phyloP scores from a whole-genome alignment of 2,329 filamentous ascomycete genomes.

The Canariomyces notabilis region DNA sequence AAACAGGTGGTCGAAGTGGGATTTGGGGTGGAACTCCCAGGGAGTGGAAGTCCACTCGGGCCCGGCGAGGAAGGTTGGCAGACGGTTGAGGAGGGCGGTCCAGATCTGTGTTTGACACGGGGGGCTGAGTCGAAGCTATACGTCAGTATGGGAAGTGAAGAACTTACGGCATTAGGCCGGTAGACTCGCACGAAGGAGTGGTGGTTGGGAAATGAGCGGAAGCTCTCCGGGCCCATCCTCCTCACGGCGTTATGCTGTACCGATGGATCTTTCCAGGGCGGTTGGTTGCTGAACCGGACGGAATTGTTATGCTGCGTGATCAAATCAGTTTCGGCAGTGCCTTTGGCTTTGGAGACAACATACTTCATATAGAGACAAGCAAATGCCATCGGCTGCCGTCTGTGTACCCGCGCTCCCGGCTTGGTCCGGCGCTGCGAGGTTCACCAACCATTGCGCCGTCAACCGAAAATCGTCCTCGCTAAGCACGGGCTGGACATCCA shows the following conservation, averaged over 20 bases:
- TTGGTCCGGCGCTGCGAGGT: conserved; percentile 33
- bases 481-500: conserved; percentile 35
- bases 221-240: conserved; percentile 41
- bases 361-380: conserved; percentile 52
- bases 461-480: conserved; percentile 37
- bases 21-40: conserved; percentile 49
- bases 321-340: conserved; percentile 6
- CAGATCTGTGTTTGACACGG: conserved; percentile 37
- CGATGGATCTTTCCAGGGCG: conserved; percentile 35
- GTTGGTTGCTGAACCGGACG: conserved; percentile 29
- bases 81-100: conserved; percentile 45
- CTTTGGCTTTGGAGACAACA: conserved; percentile 16
- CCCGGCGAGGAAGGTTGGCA: conserved; percentile 45
- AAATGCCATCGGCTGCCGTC: conserved; percentile 36
- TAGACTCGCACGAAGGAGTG: conserved; percentile 55
- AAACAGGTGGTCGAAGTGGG: conserved; percentile 46
- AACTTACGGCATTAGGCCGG: conserved; percentile 48
- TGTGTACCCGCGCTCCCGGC: conserved; percentile 24
- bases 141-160: too few species aligned
- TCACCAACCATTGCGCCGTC: conserved; percentile 41
- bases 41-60: conserved; percentile 49
- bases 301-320: conserved; percentile 41
- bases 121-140: background rate
- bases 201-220: conserved; percentile 49
- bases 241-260: conserved; percentile 35